Percentiles rank a stretch among this genome's conserved stretches.
Evolutionary conservation across 352 stramenopile genomes (phyloP).

Genomic region (Phytophthora vignae): DNA sequence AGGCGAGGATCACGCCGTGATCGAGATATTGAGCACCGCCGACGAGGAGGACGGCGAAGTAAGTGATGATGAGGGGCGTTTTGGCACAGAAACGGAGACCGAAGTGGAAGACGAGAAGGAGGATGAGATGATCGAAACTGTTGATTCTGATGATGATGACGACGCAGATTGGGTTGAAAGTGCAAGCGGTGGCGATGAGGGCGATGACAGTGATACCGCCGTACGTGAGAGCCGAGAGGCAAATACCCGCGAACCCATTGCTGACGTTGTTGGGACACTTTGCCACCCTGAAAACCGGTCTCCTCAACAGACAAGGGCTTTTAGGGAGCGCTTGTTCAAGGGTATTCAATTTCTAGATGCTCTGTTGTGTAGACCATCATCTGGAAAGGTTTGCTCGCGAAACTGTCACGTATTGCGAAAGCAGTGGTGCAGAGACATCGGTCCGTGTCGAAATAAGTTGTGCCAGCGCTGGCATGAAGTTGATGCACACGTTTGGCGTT

Average conservation of each 20-base stretch:
- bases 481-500: conserved; percentile 56
- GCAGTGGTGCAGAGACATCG: conserved; percentile 53
- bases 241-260: neutral
- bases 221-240: neutral
- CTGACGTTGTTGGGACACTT: conserved; percentile 53
- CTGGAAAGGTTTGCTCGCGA: conserved; percentile 43
- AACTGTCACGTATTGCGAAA: conserved; percentile 53
- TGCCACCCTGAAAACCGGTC: conserved; percentile 54
- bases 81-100: conserved; percentile 12
- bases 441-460: conserved; percentile 52
- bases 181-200: neutral
- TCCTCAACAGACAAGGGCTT: conserved; percentile 51
- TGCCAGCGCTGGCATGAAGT: conserved; percentile 67
- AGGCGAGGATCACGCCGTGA: neutral
- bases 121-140: neutral
- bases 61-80: neutral
- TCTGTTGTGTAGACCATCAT: conserved; percentile 53
- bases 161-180: conserved; percentile 19
- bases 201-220: conserved; percentile 2
- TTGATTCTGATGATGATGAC: conserved; percentile 6
- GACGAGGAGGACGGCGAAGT: conserved; percentile 16
- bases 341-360: conserved; percentile 63
- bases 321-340: conserved; percentile 56
- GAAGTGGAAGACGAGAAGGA: conserved; percentile 23
- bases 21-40: conserved; percentile 22